Conservation (phyloP, 768 basidiomycete genomes). For the Boletus sensibilis region DNA sequence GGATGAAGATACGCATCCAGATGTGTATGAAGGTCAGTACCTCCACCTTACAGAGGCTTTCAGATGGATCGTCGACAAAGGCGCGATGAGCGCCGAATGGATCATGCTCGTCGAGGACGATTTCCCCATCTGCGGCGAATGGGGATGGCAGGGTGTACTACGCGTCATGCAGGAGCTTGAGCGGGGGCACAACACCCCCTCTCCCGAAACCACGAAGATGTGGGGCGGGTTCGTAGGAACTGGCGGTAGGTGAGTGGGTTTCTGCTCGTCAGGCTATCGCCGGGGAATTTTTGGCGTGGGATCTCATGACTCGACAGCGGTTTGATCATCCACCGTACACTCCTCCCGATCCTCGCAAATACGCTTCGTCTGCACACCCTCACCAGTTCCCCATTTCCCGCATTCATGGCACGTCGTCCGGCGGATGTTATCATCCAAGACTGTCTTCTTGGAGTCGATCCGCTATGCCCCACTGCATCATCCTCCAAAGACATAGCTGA, state of each 20-base stretch:
- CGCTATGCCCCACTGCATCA: slow-evolving; percentile 33
- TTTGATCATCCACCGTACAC: slow-evolving; percentile 39
- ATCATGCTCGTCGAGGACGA: slow-evolving; percentile 46
- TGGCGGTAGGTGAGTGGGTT: slow-evolving; percentile 37
- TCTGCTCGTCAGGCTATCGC: background rate
- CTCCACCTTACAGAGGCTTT: slow-evolving; percentile 44
- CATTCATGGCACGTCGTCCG: slow-evolving; percentile 31
- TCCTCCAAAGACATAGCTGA: slow-evolving; percentile 3
- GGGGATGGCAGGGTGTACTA: slow-evolving; percentile 35
- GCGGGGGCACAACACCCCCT: slow-evolving; percentile 11
- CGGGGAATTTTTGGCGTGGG: background rate
- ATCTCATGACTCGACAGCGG: slow-evolving; percentile 30
- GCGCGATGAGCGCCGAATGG: slow-evolving; percentile 35
- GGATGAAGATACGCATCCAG: slow-evolving; percentile 32
- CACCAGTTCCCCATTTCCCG: slow-evolving; percentile 26
- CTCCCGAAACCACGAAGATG: slow-evolving; percentile 17
- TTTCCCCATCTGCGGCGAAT: slow-evolving; percentile 41
- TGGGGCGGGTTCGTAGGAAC: slow-evolving; percentile 42
- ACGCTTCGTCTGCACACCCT: slow-evolving; percentile 35
- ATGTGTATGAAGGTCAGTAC: slow-evolving; percentile 34
- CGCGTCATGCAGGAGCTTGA: slow-evolving; percentile 35
- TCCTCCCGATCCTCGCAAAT: slow-evolving; percentile 35
- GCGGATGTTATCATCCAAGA: slow-evolving; percentile 43
- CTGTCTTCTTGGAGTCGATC: slow-evolving; percentile 40
- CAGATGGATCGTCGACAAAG: slow-evolving; percentile 32